phyloP scores from a whole-genome alignment of 2,329 filamentous ascomycete species.

The Cordyceps cateniannulata region DNA sequence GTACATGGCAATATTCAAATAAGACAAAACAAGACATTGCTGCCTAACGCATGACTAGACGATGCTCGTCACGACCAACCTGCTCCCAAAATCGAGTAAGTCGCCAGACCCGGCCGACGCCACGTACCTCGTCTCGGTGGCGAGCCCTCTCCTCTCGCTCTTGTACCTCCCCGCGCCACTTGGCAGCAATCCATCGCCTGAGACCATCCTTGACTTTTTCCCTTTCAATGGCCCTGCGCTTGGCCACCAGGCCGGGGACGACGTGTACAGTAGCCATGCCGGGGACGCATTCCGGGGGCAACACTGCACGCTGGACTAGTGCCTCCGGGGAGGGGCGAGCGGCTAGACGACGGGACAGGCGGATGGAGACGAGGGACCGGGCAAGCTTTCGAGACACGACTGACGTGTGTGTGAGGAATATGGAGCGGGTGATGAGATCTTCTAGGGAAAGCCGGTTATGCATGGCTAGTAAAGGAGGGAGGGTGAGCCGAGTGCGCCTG shows the following conservation, averaged over 20 bases:
- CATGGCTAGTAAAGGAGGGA: slow-evolving; percentile 50
- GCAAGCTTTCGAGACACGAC: slow-evolving; percentile 58
- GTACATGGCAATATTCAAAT: not conserved
- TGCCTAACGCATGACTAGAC: slow-evolving; percentile 9
- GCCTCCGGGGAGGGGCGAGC: slow-evolving; percentile 52
- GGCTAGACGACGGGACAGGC: slow-evolving; percentile 55
- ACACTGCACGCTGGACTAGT: slow-evolving; percentile 56
- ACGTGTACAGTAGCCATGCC: slow-evolving; percentile 36
- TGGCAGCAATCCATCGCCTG: slow-evolving; percentile 56
- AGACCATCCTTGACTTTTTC: slow-evolving; percentile 63
- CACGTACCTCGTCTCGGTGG: slow-evolving; percentile 42
- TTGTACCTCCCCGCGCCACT: slow-evolving; percentile 47
- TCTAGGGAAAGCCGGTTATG: slow-evolving; percentile 52
- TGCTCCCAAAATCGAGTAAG: slow-evolving; percentile 62
- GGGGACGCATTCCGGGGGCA: slow-evolving; percentile 58
- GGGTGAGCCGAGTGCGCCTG: slow-evolving; percentile 44
- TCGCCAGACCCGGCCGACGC: slow-evolving; percentile 53
- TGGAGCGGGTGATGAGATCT: slow-evolving; percentile 56
- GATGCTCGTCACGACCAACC: slow-evolving; percentile 37
- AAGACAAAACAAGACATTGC: not conserved
- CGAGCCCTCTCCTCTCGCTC: slow-evolving; percentile 42
- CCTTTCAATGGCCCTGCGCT: slow-evolving; percentile 56
- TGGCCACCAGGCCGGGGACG: slow-evolving; percentile 56
- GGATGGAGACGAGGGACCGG: slow-evolving; percentile 58
- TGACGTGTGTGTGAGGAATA: slow-evolving; percentile 61